These are phyloP conservation scores for Thielaviopsis punctulata DNA, from an alignment of 2,329 filamentous ascomycete species.

Conservation along the genomic window DNA sequence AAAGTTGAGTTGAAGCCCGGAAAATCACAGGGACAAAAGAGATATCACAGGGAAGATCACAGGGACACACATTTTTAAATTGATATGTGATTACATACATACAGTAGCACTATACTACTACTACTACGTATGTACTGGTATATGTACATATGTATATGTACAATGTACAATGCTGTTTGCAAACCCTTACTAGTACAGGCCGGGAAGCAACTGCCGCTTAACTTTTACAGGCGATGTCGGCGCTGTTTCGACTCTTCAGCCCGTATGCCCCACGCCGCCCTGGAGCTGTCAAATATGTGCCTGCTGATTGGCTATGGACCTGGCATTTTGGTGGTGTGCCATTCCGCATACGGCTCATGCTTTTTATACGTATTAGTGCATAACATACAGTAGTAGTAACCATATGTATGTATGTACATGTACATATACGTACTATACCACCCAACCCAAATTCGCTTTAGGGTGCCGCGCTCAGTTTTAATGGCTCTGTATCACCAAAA, in stretches of 20 bases:
- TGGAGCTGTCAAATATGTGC: conserved; percentile 8
- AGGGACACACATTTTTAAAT: conserved; percentile 15
- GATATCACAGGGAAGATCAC: conserved; percentile 18
- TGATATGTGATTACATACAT: too few relatives aligned
- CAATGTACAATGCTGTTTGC: not conserved
- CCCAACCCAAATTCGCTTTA: too few relatives aligned
- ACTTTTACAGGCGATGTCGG: conserved; percentile 2
- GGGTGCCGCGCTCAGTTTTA: too few relatives aligned
- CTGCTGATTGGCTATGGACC: conserved; percentile 3
- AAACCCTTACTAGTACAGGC: not conserved
- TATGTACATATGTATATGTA: too few relatives aligned
- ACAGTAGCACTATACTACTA: not conserved
- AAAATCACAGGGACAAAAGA: conserved; percentile 12
- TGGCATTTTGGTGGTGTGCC: not conserved
- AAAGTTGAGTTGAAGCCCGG: too few relatives aligned
- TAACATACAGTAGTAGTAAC: too few relatives aligned
- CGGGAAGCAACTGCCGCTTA: too few relatives aligned
- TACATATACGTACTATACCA: too few relatives aligned
- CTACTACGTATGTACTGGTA: too few relatives aligned
- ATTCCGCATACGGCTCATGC: not conserved
- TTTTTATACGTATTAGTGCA: too few relatives aligned
- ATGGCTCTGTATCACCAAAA: too few relatives aligned
- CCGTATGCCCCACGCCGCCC: not conserved
- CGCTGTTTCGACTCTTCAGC: not conserved
- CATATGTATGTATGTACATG: too few relatives aligned